These are phyloP conservation scores for Suillus clintonianus DNA, from an alignment of 768 basidiomycete species.

Conservation along the genomic window DNA sequence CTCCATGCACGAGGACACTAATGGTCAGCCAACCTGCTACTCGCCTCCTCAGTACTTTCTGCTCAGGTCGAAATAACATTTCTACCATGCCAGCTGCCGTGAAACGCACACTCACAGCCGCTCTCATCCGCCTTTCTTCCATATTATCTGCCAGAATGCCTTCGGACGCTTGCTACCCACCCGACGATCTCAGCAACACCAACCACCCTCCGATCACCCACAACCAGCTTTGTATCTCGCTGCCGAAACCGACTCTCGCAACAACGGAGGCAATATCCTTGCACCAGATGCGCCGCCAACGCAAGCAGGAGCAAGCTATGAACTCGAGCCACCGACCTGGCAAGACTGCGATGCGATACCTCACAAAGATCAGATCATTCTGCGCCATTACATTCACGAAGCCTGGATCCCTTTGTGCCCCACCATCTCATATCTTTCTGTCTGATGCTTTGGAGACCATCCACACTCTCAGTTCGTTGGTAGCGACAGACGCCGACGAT, in stretches of 20 bases:
- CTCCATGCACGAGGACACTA: background rate
- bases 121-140: background rate
- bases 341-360: too few species aligned
- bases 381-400: too few species aligned
- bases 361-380: too few species aligned
- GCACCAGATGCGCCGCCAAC: too few species aligned
- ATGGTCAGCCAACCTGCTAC: background rate
- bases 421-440: background rate
- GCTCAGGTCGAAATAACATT: background rate
- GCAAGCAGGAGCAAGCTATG: too few species aligned
- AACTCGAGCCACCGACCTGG: too few species aligned
- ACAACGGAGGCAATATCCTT: too few species aligned
- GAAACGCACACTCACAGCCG: background rate
- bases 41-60: background rate
- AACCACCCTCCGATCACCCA: constrained; percentile 12
- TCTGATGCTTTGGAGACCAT: background rate
- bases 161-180: constrained; percentile 13
- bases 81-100: background rate
- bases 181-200: constrained; percentile 11
- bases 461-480: background rate
- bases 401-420: too few species aligned
- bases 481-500: background rate
- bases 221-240: constrained; percentile 19
- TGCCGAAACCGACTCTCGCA: constrained; percentile 24
- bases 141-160: background rate